phyloP scores from a whole-genome alignment of 371 early-diverging fungal species.

The Basidiobolus meristosporus region DNA sequence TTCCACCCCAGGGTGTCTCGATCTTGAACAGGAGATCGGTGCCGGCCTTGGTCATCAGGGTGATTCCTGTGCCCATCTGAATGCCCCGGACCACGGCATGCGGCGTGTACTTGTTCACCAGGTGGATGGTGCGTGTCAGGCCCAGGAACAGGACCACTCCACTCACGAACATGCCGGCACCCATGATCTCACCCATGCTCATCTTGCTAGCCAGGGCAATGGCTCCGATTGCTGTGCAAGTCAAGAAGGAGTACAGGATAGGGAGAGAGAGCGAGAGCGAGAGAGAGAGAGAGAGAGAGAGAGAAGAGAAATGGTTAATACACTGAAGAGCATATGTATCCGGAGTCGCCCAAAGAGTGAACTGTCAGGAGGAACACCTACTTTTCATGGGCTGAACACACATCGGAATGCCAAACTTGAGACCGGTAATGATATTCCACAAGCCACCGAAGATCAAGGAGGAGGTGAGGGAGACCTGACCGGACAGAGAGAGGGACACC shows the following conservation, averaged over 20 bases:
- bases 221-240: constrained; percentile 56
- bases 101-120: constrained; percentile 54
- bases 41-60: constrained; percentile 51
- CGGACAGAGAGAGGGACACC: constrained; percentile 50
- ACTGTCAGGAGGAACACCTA: too few relatives aligned
- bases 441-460: constrained; percentile 76
- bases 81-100: constrained; percentile 66
- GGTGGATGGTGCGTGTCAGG: constrained; percentile 42
- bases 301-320: not conserved
- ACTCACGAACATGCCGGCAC: constrained; percentile 51
- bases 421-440: constrained; percentile 68
- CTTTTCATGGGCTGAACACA: constrained; percentile 77
- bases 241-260: too few relatives aligned
- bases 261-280: too few relatives aligned
- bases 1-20: too few relatives aligned
- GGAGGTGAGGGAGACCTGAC: constrained; percentile 57
- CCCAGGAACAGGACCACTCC: constrained; percentile 45
- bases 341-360: too few relatives aligned
- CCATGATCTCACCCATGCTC: too few relatives aligned
- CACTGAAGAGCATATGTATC: not conserved
- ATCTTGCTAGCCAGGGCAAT: constrained; percentile 53
- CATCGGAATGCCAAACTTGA: constrained; percentile 63
- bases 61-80: constrained; percentile 70
- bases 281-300: too few relatives aligned
- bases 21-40: too few relatives aligned